phyloP scores from a whole-genome alignment of 768 basidiomycete species.

The Boletus vermiculosoides region DNA sequence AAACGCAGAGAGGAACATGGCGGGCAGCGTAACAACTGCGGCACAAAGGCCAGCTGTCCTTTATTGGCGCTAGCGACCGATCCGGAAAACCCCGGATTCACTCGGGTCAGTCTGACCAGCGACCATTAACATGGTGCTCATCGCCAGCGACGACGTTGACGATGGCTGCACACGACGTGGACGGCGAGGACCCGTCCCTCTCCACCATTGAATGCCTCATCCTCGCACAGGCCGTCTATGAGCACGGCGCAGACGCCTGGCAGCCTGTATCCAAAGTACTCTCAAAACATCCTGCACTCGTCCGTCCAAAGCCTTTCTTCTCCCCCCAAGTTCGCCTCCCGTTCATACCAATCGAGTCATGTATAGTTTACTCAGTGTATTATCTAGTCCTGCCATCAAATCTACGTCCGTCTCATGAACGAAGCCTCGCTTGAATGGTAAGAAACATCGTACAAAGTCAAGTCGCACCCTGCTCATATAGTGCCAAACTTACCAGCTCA shows the following conservation, averaged over 20 bases:
- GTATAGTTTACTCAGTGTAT: slow-evolving; percentile 19
- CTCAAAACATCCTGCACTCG: slow-evolving; percentile 66
- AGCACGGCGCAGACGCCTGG: slow-evolving; percentile 75
- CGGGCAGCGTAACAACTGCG: slow-evolving; percentile 24
- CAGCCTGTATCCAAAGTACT: slow-evolving; percentile 61
- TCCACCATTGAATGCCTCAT: slow-evolving; percentile 68
- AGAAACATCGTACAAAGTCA: slow-evolving; percentile 20
- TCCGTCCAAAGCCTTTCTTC: slow-evolving; percentile 59
- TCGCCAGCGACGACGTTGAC: slow-evolving; percentile 10
- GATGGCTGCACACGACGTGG: slow-evolving; percentile 7
- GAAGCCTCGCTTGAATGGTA: slow-evolving; percentile 66
- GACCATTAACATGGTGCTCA: not conserved
- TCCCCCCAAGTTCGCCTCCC: slow-evolving; percentile 55
- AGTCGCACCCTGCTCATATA: not conserved
- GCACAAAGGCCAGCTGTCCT: slow-evolving; percentile 9
- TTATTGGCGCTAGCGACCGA: slow-evolving; percentile 20
- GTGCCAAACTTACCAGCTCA: slow-evolving; percentile 32
- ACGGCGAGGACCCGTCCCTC: slow-evolving; percentile 16
- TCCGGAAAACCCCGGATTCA: slow-evolving; percentile 24
- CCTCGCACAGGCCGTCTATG: slow-evolving; percentile 84
- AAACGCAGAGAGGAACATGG: slow-evolving; percentile 45
- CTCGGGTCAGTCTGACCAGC: slow-evolving; percentile 2
- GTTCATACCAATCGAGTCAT: slow-evolving; percentile 8
- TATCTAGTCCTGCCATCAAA: slow-evolving; percentile 60
- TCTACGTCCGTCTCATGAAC: slow-evolving; percentile 68